Conservation (phyloP, 2,329 filamentous ascomycete genomes). For the Huntiella savannae region DNA sequence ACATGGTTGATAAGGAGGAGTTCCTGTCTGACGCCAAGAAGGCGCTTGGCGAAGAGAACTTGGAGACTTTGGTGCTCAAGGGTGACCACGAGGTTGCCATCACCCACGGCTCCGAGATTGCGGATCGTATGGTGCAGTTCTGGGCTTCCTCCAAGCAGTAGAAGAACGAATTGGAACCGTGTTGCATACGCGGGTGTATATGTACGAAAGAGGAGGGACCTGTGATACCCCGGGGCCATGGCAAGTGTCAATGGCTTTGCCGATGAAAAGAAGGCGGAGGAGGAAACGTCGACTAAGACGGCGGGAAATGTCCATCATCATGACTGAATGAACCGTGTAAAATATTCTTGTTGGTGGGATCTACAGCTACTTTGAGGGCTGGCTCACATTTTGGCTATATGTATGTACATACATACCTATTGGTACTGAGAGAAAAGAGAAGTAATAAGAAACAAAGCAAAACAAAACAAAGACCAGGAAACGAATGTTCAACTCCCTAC, state of each 20-base stretch:
- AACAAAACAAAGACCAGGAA: background rate
- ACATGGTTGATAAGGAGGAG: slow-evolving; percentile 47
- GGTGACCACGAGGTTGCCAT: slow-evolving; percentile 56
- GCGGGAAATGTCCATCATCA: background rate
- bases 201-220: background rate
- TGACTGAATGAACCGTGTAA: slow-evolving; percentile 8
- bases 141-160: slow-evolving; percentile 1
- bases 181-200: background rate
- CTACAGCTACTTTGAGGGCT: too few relatives aligned
- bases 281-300: background rate
- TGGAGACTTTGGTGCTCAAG: slow-evolving; percentile 36
- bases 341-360: background rate
- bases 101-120: slow-evolving; percentile 38
- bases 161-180: background rate
- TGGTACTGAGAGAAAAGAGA: background rate
- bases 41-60: slow-evolving; percentile 36
- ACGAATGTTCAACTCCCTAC: background rate
- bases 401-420: background rate
- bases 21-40: slow-evolving; percentile 38
- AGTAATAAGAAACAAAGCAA: background rate
- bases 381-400: background rate
- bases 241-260: background rate
- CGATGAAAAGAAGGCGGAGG: background rate
- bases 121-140: slow-evolving; percentile 17
- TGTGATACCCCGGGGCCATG: background rate